These are phyloP conservation scores for Rhytidiadelphus loreus DNA, from an alignment of 225 moss, liverwort and hornwort genomes.

Conservation along the genomic window DNA sequence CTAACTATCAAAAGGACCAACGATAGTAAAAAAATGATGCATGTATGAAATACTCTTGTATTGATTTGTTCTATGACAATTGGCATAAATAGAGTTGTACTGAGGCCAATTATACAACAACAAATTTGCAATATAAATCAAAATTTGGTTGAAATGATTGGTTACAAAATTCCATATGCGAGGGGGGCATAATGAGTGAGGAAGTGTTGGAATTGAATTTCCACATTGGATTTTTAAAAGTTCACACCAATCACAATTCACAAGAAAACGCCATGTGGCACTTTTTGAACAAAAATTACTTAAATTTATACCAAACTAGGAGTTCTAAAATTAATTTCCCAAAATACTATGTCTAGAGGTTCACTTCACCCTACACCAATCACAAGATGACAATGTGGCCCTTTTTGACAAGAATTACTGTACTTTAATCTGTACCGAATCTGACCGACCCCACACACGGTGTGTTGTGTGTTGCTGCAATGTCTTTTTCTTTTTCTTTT, in stretches of 20 bases:
- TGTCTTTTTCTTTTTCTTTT: accelerated
- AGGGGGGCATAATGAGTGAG: accelerated
- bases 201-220: neutral
- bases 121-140: neutral
- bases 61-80: too few species aligned
- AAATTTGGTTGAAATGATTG: too few species aligned
- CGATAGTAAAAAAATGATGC: neutral
- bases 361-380: too few species aligned
- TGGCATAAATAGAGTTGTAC: neutral
- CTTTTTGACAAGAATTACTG: neutral
- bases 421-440: neutral
- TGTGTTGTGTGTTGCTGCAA: too few species aligned
- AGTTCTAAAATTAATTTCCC: too few species aligned
- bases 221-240: accelerated
- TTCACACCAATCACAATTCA: too few species aligned
- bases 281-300: too few species aligned
- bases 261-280: too few species aligned
- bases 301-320: too few species aligned
- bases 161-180: accelerated
- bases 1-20: neutral
- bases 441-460: neutral
- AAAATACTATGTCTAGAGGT: too few species aligned
- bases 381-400: too few species aligned
- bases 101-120: neutral
- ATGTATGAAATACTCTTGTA: neutral